A percentile compares a stretch with the other conserved stretches of the same genome.
Conservation (phyloP, 129 eudicot species). For the Artemisia tridentata region DNA sequence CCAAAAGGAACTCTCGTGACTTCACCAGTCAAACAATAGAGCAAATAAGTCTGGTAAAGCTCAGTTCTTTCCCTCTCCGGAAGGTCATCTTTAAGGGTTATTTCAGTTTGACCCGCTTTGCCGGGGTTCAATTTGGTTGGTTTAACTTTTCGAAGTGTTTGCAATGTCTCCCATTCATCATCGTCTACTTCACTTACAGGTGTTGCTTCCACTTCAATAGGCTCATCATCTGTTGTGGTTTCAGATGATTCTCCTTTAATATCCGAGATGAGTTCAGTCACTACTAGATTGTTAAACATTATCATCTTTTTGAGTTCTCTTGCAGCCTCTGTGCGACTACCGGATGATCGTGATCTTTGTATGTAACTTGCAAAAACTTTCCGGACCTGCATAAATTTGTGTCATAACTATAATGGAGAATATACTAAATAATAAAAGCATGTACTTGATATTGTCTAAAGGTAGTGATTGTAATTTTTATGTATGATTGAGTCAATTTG, state of each 20-base stretch:
- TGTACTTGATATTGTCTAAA: neutral
- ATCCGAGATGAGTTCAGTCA: conserved; percentile 74
- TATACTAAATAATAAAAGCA: neutral
- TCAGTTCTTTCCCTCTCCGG: conserved; percentile 71
- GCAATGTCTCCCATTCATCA: conserved; percentile 77
- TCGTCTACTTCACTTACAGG: conserved; percentile 48
- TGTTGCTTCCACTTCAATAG: conserved; percentile 32
- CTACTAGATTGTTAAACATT: conserved; percentile 74
- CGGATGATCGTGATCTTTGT: conserved; percentile 64
- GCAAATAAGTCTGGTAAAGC: conserved; percentile 81
- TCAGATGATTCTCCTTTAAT: conserved; percentile 88
- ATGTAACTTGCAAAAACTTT: conserved; percentile 70
- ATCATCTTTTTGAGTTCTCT: conserved; percentile 84
- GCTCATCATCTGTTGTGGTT: conserved; percentile 43
- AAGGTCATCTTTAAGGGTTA: conserved; percentile 79
- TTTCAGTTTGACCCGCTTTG: conserved; percentile 70
- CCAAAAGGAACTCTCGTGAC: conserved; percentile 62
- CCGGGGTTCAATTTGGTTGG: conserved; percentile 39
- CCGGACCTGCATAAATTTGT: conserved; percentile 51
- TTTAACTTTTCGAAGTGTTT: conserved; percentile 61
- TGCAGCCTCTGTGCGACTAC: conserved; percentile 66
- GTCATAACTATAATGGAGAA: neutral
- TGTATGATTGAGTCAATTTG: neutral
- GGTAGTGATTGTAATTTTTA: neutral
- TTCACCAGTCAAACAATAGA: conserved; percentile 72